Conservation (phyloP, 345 rosid species). For the Moringa oleifera region DNA sequence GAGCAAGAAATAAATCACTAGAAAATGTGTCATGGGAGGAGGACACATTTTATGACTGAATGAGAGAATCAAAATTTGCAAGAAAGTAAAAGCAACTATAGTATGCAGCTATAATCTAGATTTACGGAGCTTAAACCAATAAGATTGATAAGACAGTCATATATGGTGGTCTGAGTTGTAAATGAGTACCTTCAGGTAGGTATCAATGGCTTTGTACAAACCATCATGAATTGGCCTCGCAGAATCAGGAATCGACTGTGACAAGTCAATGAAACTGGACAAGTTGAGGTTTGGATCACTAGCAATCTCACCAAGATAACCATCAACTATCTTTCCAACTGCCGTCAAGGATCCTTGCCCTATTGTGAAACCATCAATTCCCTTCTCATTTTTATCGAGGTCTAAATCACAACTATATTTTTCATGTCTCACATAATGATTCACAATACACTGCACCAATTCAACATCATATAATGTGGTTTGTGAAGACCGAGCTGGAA, state of each 20-base stretch:
- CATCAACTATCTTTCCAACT: constrained; percentile 68
- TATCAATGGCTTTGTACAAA: constrained; percentile 77
- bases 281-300: constrained; percentile 40
- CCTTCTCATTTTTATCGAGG: constrained; percentile 31
- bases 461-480: constrained; percentile 55
- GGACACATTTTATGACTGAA: no score
- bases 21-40: no score
- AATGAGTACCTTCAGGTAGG: constrained; percentile 62
- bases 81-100: no score
- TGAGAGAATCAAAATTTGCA: no score
- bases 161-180: background rate
- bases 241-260: constrained; percentile 56
- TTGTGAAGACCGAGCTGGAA: constrained; percentile 43
- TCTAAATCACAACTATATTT: constrained; percentile 28
- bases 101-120: no score
- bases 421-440: constrained; percentile 39
- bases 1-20: no score
- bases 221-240: constrained; percentile 76
- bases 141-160: background rate
- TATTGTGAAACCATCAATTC: constrained; percentile 31
- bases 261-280: constrained; percentile 46
- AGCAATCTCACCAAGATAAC: constrained; percentile 60
- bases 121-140: background rate
- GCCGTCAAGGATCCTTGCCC: constrained; percentile 46
- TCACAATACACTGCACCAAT: constrained; percentile 50